Percentiles rank a stretch among this genome's conserved stretches.
These are phyloP conservation scores for Dryas alaskensis DNA, from an alignment of 306 rosid genomes.

Conservation along the genomic window DNA sequence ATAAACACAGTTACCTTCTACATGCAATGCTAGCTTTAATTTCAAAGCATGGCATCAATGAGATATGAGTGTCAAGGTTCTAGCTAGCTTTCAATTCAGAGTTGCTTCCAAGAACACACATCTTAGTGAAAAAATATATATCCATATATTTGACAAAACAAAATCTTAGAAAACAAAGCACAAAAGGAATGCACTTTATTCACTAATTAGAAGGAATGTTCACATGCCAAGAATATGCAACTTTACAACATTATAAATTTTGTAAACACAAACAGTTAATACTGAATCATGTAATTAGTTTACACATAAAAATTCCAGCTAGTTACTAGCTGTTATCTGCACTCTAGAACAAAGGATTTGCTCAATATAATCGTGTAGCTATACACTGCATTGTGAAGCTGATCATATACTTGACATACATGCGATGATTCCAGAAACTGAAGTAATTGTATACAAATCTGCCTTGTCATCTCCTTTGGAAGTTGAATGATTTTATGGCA, in stretches of 20 bases:
- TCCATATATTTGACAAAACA: not conserved
- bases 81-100: no score
- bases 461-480: conserved; percentile 81
- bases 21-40: no score
- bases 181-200: not conserved
- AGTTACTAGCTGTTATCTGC: conserved; percentile 21
- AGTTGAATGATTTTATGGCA: conserved; percentile 95
- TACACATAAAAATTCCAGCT: conserved; percentile 32
- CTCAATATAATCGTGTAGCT: conserved; percentile 29
- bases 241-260: not conserved
- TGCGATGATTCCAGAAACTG: conserved; percentile 10
- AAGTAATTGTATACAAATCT: conserved; percentile 7
- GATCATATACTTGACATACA: conserved; percentile 18
- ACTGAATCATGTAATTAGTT: conserved; percentile 26
- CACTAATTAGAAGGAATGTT: not conserved
- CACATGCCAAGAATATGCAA: not conserved
- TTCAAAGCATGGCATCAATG: no score
- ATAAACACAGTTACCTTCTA: no score
- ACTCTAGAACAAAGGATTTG: not conserved
- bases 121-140: no score
- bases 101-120: no score
- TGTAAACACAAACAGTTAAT: not conserved
- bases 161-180: not conserved
- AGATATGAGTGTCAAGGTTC: no score
- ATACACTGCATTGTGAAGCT: conserved; percentile 33